A percentile compares a stretch with the other conserved stretches of the same genome.
Evolutionary conservation across 129 eudicot species (phyloP).

Genomic region (Smallanthus sonchifolius): DNA sequence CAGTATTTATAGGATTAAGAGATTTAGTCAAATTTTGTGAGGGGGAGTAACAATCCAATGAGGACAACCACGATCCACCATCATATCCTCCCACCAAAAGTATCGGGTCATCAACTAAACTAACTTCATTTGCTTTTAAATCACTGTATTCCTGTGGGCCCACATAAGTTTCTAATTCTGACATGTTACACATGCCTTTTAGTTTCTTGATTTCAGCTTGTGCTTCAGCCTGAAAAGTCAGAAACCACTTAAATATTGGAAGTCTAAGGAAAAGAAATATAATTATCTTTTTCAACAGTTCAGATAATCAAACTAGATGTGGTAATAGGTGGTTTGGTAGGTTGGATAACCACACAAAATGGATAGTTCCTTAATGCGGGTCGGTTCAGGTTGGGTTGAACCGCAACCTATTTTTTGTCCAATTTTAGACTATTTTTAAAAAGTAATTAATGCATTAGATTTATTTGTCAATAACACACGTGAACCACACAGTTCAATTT

Average conservation of each 20-base stretch:
- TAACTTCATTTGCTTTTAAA: slow-evolving; percentile 9
- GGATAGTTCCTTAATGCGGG: neutral
- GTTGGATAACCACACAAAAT: neutral
- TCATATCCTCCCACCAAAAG: slow-evolving; percentile 72
- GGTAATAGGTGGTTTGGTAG: neutral
- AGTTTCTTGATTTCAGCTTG: slow-evolving; percentile 48
- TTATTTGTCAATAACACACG: no score
- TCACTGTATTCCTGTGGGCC: slow-evolving; percentile 7
- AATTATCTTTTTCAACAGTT: neutral
- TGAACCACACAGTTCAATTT: no score
- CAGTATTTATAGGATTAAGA: slow-evolving; percentile 52
- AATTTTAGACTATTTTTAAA: neutral
- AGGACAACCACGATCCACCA: slow-evolving; percentile 57
- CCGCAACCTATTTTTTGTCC: neutral
- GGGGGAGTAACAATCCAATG: slow-evolving; percentile 61
- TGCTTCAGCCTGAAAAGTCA: slow-evolving; percentile 42
- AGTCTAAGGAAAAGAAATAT: slow-evolving; percentile 5
- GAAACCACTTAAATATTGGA: slow-evolving; percentile 1
- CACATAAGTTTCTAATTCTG: slow-evolving; percentile 17
- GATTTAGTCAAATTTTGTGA: slow-evolving; percentile 37
- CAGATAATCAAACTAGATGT: neutral
- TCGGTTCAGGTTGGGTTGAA: neutral
- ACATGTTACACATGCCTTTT: slow-evolving; percentile 26
- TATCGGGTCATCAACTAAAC: slow-evolving; percentile 39
- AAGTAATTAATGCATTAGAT: neutral